A percentile compares a stretch with the other conserved stretches of the same genome.
Conservation (phyloP, 495 filamentous ascomycete genomes). For the Pyronema omphalodes region DNA sequence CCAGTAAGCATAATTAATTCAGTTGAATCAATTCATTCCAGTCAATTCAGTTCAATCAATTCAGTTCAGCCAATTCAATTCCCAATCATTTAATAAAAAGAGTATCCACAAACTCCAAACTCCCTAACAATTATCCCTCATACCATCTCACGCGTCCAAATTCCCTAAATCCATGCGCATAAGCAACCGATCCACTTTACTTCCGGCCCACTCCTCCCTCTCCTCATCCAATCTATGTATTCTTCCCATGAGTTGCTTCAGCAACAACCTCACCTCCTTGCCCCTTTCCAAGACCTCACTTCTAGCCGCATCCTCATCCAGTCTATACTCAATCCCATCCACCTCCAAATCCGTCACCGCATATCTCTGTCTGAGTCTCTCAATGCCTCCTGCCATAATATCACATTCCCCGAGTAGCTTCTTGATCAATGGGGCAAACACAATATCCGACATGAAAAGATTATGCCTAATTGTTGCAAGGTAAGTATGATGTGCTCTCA, state of each 20-base stretch:
- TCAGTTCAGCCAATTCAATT: no score
- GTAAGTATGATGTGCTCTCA: conserved; percentile 58
- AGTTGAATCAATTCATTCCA: no score
- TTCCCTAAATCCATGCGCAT: conserved; percentile 64
- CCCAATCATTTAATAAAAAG: no score
- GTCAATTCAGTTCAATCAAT: no score
- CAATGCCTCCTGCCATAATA: conserved; percentile 54
- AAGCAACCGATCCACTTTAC: conserved; percentile 58
- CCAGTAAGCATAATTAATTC: no score
- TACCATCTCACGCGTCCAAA: conserved; percentile 3
- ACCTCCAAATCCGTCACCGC: conserved; percentile 35
- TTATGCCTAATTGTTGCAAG: conserved; percentile 44
- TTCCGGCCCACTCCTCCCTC: conserved; percentile 34
- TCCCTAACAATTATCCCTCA: neutral
- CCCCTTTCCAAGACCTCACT: conserved; percentile 7
- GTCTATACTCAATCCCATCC: conserved; percentile 6
- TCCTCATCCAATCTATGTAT: conserved; percentile 30
- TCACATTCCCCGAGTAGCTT: conserved; percentile 54
- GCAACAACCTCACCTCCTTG: conserved; percentile 11
- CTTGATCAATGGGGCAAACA: conserved; percentile 55
- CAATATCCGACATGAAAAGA: conserved; percentile 48
- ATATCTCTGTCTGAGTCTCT: conserved; percentile 38
- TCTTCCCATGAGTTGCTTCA: conserved; percentile 12
- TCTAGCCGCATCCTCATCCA: conserved; percentile 13
- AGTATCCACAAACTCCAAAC: neutral